Evolutionary conservation across 1,284 basidiomycete genomes (phyloP), one percentile per base, ranked within the genome.

Genomic region (Boletus mariae): DNA sequence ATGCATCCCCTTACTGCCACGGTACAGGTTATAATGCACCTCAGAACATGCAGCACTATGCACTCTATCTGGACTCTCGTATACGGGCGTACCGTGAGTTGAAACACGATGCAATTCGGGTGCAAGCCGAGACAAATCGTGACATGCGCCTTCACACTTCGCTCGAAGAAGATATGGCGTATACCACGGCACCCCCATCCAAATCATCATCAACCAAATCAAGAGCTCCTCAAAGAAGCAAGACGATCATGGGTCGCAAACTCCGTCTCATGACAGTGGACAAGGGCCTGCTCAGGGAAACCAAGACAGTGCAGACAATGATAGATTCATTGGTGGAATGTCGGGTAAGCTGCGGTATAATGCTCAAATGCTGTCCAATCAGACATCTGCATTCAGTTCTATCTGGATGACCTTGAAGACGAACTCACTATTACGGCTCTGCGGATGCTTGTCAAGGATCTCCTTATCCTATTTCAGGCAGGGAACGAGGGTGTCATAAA

Each of bases 401-500:
- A 97, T 72, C 74, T 93, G 50, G 96, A 98, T 63, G 87, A 98
- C 66, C 75, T 96, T 25, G 88, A 92, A 62, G 95, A 99, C 66
- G 92, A 97, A 62, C 80, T 98, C 48, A 92, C 89, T 1, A 87
- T 92, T 53, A 85, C 90, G 1, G 93, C 97, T 1, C 79, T 98
- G 56, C 81, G 92, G 41, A 92, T 99, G 89, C 79, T 97, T n/a
- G 90, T 98, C 60, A 98, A 98, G 68, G 97, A 99, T 69, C 80
- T 99, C 7, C 79, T 99, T 46, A 91, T 97, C 52, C 78, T 99
- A 17, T 98, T 98, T 71, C 95, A 97, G 66, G 94, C 93, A 3
- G 90, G 94, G 56, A 99, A 99, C 64, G 96, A 99, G 68, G 96
- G 96, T 53, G 92, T 98, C 46, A 97, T 98, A 74, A 99, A 98